Evolutionary conservation across 345 rosid species (phyloP).

Genomic region (Kernera saxatilis): DNA sequence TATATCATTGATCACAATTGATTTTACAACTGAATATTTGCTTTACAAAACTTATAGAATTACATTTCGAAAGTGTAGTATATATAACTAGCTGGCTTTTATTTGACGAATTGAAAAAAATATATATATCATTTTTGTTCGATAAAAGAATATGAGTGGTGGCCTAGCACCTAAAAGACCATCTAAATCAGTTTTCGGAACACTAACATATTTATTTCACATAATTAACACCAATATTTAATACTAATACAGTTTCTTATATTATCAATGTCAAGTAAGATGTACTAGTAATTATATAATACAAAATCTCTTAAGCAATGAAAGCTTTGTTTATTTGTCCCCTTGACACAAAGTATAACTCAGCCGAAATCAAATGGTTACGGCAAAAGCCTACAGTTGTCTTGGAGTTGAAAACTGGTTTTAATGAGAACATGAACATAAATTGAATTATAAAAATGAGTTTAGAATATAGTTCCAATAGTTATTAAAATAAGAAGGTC

Average conservation of each 20-base stretch:
- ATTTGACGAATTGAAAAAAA: neutral
- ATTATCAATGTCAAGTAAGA: conserved; percentile 11
- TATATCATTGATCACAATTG: no score
- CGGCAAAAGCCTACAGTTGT: conserved; percentile 21
- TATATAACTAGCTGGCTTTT: neutral
- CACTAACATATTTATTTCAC: neutral
- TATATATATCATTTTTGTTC: neutral
- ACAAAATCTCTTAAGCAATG: conserved; percentile 18
- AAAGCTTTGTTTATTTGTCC: conserved; percentile 22
- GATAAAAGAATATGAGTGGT: conserved; percentile 2
- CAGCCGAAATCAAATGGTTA: conserved; percentile 22
- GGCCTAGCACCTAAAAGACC: conserved; percentile 20
- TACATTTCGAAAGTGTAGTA: neutral
- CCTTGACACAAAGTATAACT: neutral
- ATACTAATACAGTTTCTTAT: neutral
- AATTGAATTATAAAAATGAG: neutral
- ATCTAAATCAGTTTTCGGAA: neutral
- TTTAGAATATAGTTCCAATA: neutral
- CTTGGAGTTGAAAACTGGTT: conserved; percentile 13
- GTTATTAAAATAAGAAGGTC: conserved; percentile 18
- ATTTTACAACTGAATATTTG: neutral
- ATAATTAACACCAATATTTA: neutral
- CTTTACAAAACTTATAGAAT: neutral
- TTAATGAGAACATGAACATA: conserved; percentile 10
- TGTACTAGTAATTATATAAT: neutral